Conservation (phyloP, 169 alveolate species). For the Cryptosporidium canis region DNA sequence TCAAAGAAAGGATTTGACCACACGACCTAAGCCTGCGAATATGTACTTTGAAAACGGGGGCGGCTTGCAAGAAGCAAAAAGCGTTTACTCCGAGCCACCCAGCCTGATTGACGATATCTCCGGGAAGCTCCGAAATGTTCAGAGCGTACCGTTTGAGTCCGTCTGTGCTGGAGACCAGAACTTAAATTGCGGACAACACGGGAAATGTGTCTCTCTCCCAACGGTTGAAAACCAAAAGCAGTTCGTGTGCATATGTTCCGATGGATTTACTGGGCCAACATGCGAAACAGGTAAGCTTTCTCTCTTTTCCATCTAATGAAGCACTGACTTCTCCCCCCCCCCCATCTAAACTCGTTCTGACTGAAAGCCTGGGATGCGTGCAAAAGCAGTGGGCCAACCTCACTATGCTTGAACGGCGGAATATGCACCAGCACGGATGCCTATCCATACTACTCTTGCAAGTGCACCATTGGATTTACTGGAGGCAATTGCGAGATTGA, state of each 20-base stretch:
- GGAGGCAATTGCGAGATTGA: slow-evolving; percentile 50
- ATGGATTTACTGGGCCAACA: slow-evolving; percentile 47
- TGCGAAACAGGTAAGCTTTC: slow-evolving; percentile 46
- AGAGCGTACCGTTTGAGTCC: slow-evolving; percentile 59
- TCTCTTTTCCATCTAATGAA: neutral
- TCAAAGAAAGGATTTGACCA: too few relatives aligned
- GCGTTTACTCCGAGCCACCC: neutral
- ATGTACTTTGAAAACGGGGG: neutral
- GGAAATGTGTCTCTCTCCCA: slow-evolving; percentile 41
- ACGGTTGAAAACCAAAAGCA: neutral
- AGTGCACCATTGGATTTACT: slow-evolving; percentile 56
- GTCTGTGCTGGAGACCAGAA: slow-evolving; percentile 52
- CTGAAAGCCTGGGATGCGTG: slow-evolving; percentile 68
- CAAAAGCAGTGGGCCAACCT: slow-evolving; percentile 27
- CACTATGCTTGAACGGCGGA: slow-evolving; percentile 66
- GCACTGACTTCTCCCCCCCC: neutral
- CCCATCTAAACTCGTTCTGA: neutral
- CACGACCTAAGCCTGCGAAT: too few relatives aligned
- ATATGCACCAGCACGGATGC: slow-evolving; percentile 17
- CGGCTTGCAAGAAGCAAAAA: neutral
- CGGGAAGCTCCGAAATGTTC: neutral
- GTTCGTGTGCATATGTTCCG: slow-evolving; percentile 30
- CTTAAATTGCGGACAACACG: slow-evolving; percentile 44
- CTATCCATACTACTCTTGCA: slow-evolving; percentile 16
- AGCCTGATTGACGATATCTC: neutral